Conservation (phyloP, 1,284 basidiomycete genomes). For the Austroboletus niveus region DNA sequence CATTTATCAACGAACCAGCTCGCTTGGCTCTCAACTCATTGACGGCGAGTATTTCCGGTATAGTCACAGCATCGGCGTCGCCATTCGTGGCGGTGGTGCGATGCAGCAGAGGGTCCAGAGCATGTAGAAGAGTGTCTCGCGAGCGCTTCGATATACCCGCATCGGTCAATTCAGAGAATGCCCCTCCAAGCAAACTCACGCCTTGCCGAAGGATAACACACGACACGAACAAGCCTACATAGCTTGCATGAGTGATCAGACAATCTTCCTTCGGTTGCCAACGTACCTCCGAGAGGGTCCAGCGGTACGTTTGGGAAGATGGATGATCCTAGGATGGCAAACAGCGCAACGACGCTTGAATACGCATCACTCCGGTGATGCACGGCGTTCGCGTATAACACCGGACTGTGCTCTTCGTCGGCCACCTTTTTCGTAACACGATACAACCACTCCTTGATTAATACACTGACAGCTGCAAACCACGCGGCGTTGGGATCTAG, state of each 20-base stretch:
- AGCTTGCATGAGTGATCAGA: constrained; percentile 10
- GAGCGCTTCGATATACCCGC: constrained; percentile 70
- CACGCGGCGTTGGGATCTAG: constrained; percentile 96
- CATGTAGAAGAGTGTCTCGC: constrained; percentile 48
- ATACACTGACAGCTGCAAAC: constrained; percentile 84
- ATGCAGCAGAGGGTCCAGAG: constrained; percentile 55
- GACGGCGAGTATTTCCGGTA: constrained; percentile 46
- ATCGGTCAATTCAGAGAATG: constrained; percentile 85
- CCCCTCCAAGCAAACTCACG: constrained; percentile 65
- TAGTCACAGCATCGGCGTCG: neutral
- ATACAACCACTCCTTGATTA: constrained; percentile 93
- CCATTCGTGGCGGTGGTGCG: constrained; percentile 15
- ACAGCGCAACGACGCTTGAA: constrained; percentile 83
- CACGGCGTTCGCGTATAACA: constrained; percentile 88
- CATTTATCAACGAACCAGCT: constrained; percentile 72
- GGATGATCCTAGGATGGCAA: constrained; percentile 87
- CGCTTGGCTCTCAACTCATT: constrained; percentile 73
- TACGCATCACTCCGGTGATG: constrained; percentile 96
- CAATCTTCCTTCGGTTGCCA: neutral
- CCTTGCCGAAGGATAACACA: constrained; percentile 88
- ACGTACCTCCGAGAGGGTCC: constrained; percentile 88
- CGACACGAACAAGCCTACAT: constrained; percentile 78
- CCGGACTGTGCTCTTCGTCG: constrained; percentile 85
- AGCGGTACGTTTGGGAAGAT: constrained; percentile 83
- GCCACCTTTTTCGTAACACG: constrained; percentile 86